Base-by-base conservation (phyloP, 768 basidiomycete species). In the Holtermannia corniformis region DNA sequence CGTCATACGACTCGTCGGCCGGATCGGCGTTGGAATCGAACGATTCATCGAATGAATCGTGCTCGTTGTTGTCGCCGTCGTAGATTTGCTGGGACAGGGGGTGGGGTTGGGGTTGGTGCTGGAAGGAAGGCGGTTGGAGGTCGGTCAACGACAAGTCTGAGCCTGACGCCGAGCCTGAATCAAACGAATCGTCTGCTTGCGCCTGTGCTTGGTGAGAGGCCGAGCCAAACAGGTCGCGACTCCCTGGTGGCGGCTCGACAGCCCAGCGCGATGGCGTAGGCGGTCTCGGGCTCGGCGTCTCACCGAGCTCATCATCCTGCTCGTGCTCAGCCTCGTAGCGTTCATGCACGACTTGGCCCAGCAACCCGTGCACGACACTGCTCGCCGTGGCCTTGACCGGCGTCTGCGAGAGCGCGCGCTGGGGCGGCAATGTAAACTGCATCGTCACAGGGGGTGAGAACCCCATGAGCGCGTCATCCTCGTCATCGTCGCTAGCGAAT, bases 381-480 rank as follows among this genome's bases (percentile, higher is more conserved):
- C 50, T 56, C 22, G 57, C 54, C 5, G 47, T 19, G n/a, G 55
- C 49, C 25, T 58, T 54, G 22, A 55, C 40, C 20, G 62, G 49
- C 1, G 67, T 64, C 44, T 62, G 51, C 10, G 32, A 37, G 7
- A 7, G 7, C 32, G 32, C 32, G 14, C 58, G 58, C 26, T 61
- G 53, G 7, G 58, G 67, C 2, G 76, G 76, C 22, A 76, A 71
- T 7, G 76, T 75, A 55, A 79, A 80, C 41, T 77, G 76, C 73
- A 79, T 73, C 41, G 77, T 81, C n/a, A 78, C 73, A 3, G 80
- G 80, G 1, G 81, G 79, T 0, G 78, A 77, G 75, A 81, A 75
- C 22, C 75, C 77, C 50, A 64, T 54, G 5, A 62, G 59, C 23
- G 70, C 43, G 12, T 57, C 52, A 37, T 61, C 59, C 49, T 72